Percentiles rank a stretch among this genome's conserved stretches.
Conservation (phyloP, 2,329 filamentous ascomycete species). For the Cladophialophora carrionii region DNA sequence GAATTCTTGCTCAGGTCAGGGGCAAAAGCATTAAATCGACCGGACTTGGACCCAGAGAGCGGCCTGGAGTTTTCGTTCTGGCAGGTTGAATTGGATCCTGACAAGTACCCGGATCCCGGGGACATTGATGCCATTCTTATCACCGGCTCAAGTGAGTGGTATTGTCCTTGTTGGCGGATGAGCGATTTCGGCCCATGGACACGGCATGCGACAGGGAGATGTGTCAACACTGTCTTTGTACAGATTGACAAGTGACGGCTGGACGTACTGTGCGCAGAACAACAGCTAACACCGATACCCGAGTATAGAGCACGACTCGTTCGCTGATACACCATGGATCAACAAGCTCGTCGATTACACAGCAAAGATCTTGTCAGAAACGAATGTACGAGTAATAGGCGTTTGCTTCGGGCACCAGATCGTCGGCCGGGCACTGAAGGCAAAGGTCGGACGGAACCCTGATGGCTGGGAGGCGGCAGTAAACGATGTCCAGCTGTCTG, state of each 20-base stretch:
- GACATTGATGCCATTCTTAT: slow-evolving; percentile 81
- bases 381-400: slow-evolving; percentile 71
- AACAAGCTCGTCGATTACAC: slow-evolving; percentile 71
- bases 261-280: slow-evolving; percentile 1
- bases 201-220: not conserved
- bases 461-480: slow-evolving; percentile 83
- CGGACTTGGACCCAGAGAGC: slow-evolving; percentile 43
- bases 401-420: slow-evolving; percentile 91
- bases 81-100: slow-evolving; percentile 68
- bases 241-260: not conserved
- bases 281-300: not conserved
- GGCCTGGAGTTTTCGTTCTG: slow-evolving; percentile 65
- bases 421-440: slow-evolving; percentile 71
- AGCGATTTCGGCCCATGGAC: not conserved
- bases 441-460: slow-evolving; percentile 67
- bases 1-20: slow-evolving; percentile 61
- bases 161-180: slow-evolving; percentile 3
- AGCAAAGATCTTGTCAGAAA: slow-evolving; percentile 61
- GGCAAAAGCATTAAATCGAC: slow-evolving; percentile 51
- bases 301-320: slow-evolving; percentile 68
- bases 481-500: slow-evolving; percentile 67
- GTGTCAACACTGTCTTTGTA: not conserved
- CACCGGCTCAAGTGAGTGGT: slow-evolving; percentile 65
- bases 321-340: slow-evolving; percentile 76
- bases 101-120: slow-evolving; percentile 71